These are phyloP conservation scores for Ophiosphaerella herpotricha DNA, from an alignment of 2,329 filamentous ascomycete genomes.

Conservation along the genomic window DNA sequence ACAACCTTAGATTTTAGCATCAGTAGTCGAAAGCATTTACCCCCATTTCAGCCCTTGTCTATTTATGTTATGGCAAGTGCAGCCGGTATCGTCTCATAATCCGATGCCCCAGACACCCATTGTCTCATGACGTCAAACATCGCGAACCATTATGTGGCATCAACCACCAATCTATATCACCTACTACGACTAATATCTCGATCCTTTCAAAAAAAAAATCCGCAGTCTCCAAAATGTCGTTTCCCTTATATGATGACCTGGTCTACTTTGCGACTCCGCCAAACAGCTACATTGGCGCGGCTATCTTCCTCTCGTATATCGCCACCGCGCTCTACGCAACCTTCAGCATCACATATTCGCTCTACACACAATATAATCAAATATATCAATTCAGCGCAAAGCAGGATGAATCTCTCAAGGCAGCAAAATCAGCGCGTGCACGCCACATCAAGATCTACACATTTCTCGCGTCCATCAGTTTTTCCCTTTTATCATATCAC, in stretches of 20 bases:
- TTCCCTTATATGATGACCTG: constrained; percentile 6
- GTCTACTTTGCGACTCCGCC: constrained; percentile 28
- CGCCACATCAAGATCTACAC: constrained; percentile 35
- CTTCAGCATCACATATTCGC: constrained; percentile 14
- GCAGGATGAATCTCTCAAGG: constrained; percentile 9
- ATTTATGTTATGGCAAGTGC: background rate
- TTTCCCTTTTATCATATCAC: constrained; percentile 33
- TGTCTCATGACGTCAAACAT: constrained; percentile 40
- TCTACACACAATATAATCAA: constrained; percentile 23
- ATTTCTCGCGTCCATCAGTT: constrained; percentile 31
- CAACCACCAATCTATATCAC: background rate
- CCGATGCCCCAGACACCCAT: constrained; percentile 25
- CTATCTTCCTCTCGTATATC: constrained; percentile 39
- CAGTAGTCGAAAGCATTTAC: background rate
- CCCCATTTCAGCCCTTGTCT: background rate
- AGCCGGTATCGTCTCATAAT: constrained; percentile 14
- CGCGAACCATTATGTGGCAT: constrained; percentile 16
- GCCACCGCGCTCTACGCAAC: constrained; percentile 30
- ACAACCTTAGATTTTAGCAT: too few species aligned
- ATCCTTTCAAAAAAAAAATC: background rate
- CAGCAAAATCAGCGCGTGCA: constrained; percentile 19
- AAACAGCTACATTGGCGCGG: constrained; percentile 34
- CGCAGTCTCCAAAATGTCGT: constrained; percentile 2
- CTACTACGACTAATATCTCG: background rate
- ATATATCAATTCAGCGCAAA: background rate